Conservation (phyloP, 2,329 filamentous ascomycete species). For the Onygenales sp. region DNA sequence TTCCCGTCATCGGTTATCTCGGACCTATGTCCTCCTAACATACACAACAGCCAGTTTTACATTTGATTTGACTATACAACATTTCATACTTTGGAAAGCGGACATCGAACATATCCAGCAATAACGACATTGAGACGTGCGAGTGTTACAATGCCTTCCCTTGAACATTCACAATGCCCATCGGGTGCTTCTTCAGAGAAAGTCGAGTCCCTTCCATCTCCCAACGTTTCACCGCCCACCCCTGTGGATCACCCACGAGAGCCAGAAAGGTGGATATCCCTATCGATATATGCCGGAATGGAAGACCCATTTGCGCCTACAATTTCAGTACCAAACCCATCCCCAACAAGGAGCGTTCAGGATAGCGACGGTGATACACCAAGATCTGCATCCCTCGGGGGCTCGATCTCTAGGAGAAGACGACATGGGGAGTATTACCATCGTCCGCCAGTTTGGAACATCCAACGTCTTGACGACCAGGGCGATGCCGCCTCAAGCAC, state of each 20-base stretch:
- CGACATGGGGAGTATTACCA: slow-evolving; percentile 24
- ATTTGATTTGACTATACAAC: no score
- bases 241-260: not conserved
- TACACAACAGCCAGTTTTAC: no score
- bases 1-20: no score
- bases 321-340: not conserved
- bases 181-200: not conserved
- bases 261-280: not conserved
- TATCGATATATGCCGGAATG: not conserved
- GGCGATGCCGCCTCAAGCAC: not conserved
- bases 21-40: no score
- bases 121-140: no score
- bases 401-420: slow-evolving; percentile 17
- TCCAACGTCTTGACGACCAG: slow-evolving; percentile 7
- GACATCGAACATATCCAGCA: no score
- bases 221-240: not conserved
- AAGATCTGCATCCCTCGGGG: slow-evolving; percentile 11
- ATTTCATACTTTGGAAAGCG: no score
- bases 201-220: not conserved
- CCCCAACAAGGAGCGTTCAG: slow-evolving; percentile 5
- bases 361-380: slow-evolving; percentile 9
- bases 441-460: slow-evolving; percentile 21
- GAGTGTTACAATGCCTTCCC: no score
- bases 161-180: no score
- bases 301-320: not conserved